Evolutionary conservation across 2,329 filamentous ascomycete genomes (phyloP).

Genomic region (Neopestalotiopsis clavispora): DNA sequence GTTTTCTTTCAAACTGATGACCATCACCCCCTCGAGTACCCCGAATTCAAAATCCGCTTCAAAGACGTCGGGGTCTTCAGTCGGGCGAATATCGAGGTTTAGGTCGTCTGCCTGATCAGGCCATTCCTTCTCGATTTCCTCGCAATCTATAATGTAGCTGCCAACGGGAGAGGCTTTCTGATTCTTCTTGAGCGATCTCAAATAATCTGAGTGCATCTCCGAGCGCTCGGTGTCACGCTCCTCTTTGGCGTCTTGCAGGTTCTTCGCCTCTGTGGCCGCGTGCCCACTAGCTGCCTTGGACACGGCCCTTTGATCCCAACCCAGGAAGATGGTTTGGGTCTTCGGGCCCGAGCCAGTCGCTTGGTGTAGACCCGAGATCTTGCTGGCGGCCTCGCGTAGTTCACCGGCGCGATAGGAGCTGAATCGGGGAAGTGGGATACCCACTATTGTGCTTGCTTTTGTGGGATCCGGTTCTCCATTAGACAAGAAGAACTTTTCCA

Average conservation of each 20-base stretch:
- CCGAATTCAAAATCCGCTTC: not conserved
- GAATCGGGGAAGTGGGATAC: not conserved
- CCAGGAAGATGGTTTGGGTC: not conserved
- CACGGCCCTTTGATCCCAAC: not conserved
- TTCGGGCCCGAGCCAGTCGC: not conserved
- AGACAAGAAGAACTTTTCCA: slow-evolving; percentile 4
- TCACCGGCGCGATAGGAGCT: not conserved
- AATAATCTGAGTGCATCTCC: not conserved
- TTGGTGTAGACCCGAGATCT: not conserved
- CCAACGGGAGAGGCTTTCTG: not conserved
- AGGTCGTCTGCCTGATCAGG: not conserved
- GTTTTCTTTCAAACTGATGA: not conserved
- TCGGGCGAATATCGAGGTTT: not conserved
- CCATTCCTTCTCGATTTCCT: not conserved
- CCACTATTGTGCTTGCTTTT: not conserved
- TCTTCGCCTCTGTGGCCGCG: not conserved
- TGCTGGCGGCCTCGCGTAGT: not conserved
- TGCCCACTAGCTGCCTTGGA: not conserved
- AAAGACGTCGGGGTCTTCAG: not conserved
- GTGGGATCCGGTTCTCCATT: not conserved
- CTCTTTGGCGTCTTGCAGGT: not conserved
- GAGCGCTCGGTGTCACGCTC: not conserved
- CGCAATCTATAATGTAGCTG: not conserved
- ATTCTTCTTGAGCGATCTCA: not conserved
- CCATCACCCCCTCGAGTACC: not conserved